These are phyloP conservation scores for Ceratocystis eucalypticola DNA, from an alignment of 2,329 filamentous ascomycete genomes.

Conservation along the genomic window DNA sequence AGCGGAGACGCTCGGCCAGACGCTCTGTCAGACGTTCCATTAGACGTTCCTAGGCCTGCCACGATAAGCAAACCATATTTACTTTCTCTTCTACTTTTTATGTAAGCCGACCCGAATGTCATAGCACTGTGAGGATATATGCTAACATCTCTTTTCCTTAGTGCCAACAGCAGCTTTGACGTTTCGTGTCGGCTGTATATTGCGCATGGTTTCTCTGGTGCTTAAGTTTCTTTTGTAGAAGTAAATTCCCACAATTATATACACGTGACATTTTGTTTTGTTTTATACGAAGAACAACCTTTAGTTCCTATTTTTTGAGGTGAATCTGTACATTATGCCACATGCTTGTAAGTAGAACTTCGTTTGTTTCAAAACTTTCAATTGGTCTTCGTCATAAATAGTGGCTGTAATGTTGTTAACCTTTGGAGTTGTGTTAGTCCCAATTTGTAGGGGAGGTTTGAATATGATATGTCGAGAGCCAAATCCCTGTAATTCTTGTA, in stretches of 20 bases:
- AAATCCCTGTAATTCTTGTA: neutral
- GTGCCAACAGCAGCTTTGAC: neutral
- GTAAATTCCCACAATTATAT: slow-evolving; percentile 2
- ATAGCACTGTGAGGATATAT: neutral
- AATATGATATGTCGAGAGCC: neutral
- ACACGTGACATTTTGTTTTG: neutral
- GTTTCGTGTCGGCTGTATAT: neutral
- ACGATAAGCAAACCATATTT: neutral
- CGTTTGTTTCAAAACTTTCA: too few species aligned
- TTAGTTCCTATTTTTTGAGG: too few species aligned
- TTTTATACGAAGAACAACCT: neutral
- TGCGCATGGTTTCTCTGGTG: neutral
- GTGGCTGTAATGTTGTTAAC: too few species aligned
- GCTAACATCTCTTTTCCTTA: neutral
- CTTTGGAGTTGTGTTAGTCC: too few species aligned
- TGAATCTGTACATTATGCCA: too few species aligned
- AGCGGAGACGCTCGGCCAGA: neutral
- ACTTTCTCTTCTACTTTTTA: slow-evolving; percentile 5
- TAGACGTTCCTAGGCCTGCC: neutral
- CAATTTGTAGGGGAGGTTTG: too few species aligned
- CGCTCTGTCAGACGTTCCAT: neutral
- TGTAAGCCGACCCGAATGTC: neutral
- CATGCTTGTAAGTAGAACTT: too few species aligned
- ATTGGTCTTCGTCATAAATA: too few species aligned
- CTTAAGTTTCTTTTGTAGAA: neutral